Percentiles rank a stretch among this genome's conserved stretches.
phyloP scores from a whole-genome alignment of 1,284 basidiomycete species.

The Malassezia psittaci region DNA sequence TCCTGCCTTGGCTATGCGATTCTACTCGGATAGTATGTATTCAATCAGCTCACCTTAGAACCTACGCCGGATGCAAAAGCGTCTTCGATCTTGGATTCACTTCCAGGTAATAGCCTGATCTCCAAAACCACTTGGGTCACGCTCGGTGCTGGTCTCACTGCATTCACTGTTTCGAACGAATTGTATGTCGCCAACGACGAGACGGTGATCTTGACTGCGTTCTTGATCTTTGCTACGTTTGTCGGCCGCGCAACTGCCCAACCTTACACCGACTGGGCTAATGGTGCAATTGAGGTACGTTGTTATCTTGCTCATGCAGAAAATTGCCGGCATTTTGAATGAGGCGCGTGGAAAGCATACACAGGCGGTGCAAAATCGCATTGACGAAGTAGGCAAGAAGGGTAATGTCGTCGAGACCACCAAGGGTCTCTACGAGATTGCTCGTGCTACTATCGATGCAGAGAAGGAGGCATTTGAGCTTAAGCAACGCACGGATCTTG shows the following conservation, averaged over 20 bases:
- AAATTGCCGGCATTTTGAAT: slow-evolving; percentile 72
- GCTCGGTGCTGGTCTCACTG: slow-evolving; percentile 77
- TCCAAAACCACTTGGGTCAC: slow-evolving; percentile 85
- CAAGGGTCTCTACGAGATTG: slow-evolving; percentile 77
- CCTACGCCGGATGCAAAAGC: slow-evolving; percentile 69
- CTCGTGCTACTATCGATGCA: slow-evolving; percentile 88
- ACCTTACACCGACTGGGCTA: slow-evolving; percentile 86
- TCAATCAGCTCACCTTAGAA: slow-evolving; percentile 14
- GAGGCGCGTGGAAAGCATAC: slow-evolving; percentile 79
- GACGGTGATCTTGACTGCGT: slow-evolving; percentile 58
- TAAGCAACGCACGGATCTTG: slow-evolving; percentile 75
- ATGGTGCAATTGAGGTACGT: slow-evolving; percentile 34
- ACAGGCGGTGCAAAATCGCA: slow-evolving; percentile 81
- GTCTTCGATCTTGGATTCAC: slow-evolving; percentile 75
- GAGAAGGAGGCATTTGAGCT: slow-evolving; percentile 85
- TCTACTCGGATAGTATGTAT: slow-evolving; percentile 35
- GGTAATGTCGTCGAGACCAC: slow-evolving; percentile 87
- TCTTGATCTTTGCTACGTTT: slow-evolving; percentile 70
- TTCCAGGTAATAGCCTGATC: slow-evolving; percentile 82
- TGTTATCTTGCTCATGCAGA: slow-evolving; percentile 27
- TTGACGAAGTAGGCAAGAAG: slow-evolving; percentile 79
- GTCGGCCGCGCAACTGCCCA: slow-evolving; percentile 68
- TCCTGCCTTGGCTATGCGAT: slow-evolving; percentile 17
- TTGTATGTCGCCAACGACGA: slow-evolving; percentile 90
- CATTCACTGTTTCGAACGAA: slow-evolving; percentile 91